Evolutionary conservation across 2,329 filamentous ascomycete species (phyloP).

Genomic region (Paecilomyces formosus): DNA sequence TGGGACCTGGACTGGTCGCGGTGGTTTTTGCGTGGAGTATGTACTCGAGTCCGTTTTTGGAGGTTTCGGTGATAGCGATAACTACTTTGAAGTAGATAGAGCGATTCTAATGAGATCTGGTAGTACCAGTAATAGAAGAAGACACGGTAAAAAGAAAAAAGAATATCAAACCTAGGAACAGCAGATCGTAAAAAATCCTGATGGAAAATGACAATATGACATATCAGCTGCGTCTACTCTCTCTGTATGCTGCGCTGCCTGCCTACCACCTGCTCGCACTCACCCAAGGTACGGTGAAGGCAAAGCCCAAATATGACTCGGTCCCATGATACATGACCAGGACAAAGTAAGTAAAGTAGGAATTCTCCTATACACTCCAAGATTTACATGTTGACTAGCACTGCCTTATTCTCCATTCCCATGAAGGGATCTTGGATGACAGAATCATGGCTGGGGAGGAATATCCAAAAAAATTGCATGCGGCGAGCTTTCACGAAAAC

Average conservation of each 20-base stretch:
- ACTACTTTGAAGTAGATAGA: too few relatives aligned
- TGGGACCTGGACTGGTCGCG: background rate
- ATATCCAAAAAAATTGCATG: background rate
- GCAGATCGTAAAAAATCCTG: background rate
- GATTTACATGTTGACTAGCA: too few relatives aligned
- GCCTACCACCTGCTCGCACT: background rate
- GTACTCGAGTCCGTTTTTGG: too few relatives aligned
- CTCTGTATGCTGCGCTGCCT: background rate
- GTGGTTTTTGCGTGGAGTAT: too few relatives aligned
- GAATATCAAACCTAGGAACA: too few relatives aligned
- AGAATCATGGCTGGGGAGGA: background rate
- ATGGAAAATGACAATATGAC: background rate
- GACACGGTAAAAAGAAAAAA: too few relatives aligned
- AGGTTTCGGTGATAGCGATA: too few relatives aligned
- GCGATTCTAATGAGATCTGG: too few relatives aligned
- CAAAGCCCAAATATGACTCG: background rate
- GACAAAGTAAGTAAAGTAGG: background rate
- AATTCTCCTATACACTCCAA: background rate
- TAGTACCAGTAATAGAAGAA: too few relatives aligned
- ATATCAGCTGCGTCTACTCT: background rate
- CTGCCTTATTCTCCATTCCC: too few relatives aligned
- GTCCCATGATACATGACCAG: background rate
- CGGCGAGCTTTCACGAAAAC: background rate
- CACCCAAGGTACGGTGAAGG: background rate
- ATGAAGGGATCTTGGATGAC: too few relatives aligned